phyloP scores from a whole-genome alignment of 441 rosid genomes.

The Manihot esculenta region DNA sequence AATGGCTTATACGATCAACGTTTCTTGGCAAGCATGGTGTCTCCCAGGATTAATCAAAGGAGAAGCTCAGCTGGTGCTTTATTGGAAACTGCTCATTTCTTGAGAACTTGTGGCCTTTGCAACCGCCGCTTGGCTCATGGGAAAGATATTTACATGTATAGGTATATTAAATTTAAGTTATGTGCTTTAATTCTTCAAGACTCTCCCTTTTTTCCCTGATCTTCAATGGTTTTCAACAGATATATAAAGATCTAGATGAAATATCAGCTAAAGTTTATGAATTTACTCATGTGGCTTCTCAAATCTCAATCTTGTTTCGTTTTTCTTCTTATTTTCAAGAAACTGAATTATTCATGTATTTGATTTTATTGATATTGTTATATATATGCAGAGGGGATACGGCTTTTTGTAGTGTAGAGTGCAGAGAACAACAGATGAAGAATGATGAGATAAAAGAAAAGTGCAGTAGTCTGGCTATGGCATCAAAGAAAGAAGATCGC shows the following conservation, averaged over 20 bases:
- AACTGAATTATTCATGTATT: too few species aligned
- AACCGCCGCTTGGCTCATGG: slow-evolving; percentile 53
- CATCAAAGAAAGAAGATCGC: slow-evolving; percentile 15
- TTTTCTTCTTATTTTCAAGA: too few species aligned
- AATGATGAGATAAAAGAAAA: slow-evolving; percentile 49
- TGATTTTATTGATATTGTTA: too few species aligned
- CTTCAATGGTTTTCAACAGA: too few species aligned
- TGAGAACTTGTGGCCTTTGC: slow-evolving; percentile 72
- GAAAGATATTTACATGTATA: slow-evolving; percentile 87
- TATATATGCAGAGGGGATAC: slow-evolving; percentile 52
- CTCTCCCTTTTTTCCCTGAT: too few species aligned
- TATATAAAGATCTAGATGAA: too few species aligned
- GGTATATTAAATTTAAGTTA: slow-evolving; percentile 30
- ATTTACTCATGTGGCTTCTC: too few species aligned
- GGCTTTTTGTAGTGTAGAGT: slow-evolving; percentile 67
- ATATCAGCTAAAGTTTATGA: too few species aligned
- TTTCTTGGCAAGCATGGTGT: slow-evolving; percentile 40
- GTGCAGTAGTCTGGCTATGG: slow-evolving; percentile 12
- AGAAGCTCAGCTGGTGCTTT: slow-evolving; percentile 15
- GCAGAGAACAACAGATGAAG: slow-evolving; percentile 60
- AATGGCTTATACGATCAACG: slow-evolving; percentile 23
- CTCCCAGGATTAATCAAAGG: slow-evolving; percentile 36
- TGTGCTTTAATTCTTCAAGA: too few species aligned
- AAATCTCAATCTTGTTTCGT: too few species aligned
- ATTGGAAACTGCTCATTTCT: slow-evolving; percentile 42